These are phyloP conservation scores for Penicillium parvum DNA, from an alignment of 495 filamentous ascomycete species.

Conservation along the genomic window DNA sequence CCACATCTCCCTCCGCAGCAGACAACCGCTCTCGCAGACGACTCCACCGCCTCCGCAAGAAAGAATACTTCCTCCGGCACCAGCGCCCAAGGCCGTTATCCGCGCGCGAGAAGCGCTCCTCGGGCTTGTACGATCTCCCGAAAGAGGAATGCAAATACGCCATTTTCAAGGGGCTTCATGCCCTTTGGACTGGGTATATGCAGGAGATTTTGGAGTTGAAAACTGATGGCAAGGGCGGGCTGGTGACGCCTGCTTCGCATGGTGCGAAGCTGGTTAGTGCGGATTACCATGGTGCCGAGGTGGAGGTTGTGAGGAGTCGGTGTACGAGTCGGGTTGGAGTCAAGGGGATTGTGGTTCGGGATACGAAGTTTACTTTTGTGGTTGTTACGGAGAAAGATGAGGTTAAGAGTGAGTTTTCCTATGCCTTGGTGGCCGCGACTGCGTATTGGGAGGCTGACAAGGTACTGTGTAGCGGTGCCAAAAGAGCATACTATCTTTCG, in stretches of 20 bases:
- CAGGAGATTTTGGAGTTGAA: slow-evolving; percentile 59
- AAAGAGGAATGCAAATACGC: slow-evolving; percentile 63
- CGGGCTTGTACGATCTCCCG: slow-evolving; percentile 70
- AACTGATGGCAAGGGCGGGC: slow-evolving; percentile 34
- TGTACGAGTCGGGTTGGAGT: slow-evolving; percentile 80
- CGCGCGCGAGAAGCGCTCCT: slow-evolving; percentile 68
- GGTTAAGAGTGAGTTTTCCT: slow-evolving; percentile 55
- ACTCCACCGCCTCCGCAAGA: slow-evolving; percentile 49
- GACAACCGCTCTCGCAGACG: slow-evolving; percentile 66
- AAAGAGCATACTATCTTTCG: slow-evolving; percentile 88
- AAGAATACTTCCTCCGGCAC: slow-evolving; percentile 51
- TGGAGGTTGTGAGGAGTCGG: slow-evolving; percentile 77
- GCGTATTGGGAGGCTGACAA: slow-evolving; percentile 2
- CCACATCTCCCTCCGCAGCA: slow-evolving; percentile 57
- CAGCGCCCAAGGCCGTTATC: slow-evolving; percentile 74
- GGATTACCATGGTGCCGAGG: slow-evolving; percentile 83
- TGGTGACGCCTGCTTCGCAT: slow-evolving; percentile 46
- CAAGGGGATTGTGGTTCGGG: slow-evolving; percentile 80
- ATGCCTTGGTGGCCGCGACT: background rate
- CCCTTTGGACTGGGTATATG: slow-evolving; percentile 80
- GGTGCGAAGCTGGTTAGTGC: slow-evolving; percentile 71
- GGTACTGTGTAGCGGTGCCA: slow-evolving; percentile 55
- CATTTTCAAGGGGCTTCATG: slow-evolving; percentile 71
- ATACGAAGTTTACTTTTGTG: slow-evolving; percentile 82
- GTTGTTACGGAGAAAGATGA: slow-evolving; percentile 62